Conservation (phyloP, 345 rosid species). For the Citrus mangshanensis region DNA sequence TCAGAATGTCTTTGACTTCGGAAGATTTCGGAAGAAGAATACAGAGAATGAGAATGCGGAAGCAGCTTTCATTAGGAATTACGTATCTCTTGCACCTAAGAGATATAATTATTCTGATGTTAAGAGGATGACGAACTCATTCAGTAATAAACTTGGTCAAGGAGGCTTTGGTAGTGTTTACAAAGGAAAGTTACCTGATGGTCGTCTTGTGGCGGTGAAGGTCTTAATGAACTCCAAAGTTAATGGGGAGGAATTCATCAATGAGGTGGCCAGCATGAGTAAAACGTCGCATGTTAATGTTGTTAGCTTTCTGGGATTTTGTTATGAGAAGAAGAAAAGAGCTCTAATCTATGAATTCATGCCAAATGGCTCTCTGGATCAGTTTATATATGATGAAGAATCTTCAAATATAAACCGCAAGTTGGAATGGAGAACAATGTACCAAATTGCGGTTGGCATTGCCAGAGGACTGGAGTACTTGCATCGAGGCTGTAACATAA, state of each 20-base stretch:
- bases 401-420: not conserved
- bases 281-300: constrained; percentile 45
- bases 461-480: constrained; percentile 54
- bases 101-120: constrained; percentile 16
- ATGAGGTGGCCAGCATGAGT: constrained; percentile 46
- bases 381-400: constrained; percentile 10
- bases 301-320: constrained; percentile 37
- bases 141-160: constrained; percentile 18
- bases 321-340: constrained; percentile 29
- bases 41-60: not conserved
- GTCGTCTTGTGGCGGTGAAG: constrained; percentile 26
- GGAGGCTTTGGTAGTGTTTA: constrained; percentile 35
- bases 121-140: constrained; percentile 27
- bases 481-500: constrained; percentile 47
- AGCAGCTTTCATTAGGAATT: constrained; percentile 12
- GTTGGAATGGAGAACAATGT: constrained; percentile 15
- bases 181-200: constrained; percentile 25
- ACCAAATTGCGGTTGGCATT: constrained; percentile 21
- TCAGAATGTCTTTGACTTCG: not conserved
- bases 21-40: not conserved
- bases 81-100: constrained; percentile 14
- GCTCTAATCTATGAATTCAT: constrained; percentile 35
- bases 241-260: constrained; percentile 37
- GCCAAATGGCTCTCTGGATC: constrained; percentile 45
- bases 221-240: constrained; percentile 6